These are phyloP conservation scores for Lentinula raphanica DNA, from an alignment of 768 basidiomycete species.

Conservation along the genomic window DNA sequence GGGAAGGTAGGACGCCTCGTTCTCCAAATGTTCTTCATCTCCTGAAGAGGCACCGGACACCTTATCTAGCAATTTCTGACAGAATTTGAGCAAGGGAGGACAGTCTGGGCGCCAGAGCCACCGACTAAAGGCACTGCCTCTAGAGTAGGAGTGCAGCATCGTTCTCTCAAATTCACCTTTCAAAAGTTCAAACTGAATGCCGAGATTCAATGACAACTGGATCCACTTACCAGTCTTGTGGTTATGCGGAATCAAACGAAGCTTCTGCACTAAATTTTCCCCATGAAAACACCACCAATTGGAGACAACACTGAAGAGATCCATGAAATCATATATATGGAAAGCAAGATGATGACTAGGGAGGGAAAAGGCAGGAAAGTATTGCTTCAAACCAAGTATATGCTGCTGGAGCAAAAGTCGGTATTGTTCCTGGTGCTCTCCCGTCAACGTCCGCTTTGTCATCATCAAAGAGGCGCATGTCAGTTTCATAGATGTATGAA, in stretches of 20 bases:
- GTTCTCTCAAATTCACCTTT: conserved; percentile 12
- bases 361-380: conserved; percentile 9
- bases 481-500: background rate
- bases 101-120: conserved; percentile 14
- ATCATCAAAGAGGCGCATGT: background rate
- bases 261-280: conserved; percentile 16
- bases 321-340: conserved; percentile 15
- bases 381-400: background rate
- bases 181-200: background rate
- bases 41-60: background rate
- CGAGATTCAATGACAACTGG: background rate
- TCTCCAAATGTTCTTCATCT: no score
- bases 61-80: background rate
- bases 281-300: conserved; percentile 23
- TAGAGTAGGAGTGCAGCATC: conserved; percentile 11
- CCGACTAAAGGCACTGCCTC: conserved; percentile 2
- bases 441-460: background rate
- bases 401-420: conserved; percentile 2
- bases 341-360: conserved; percentile 6
- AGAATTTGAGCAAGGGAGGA: background rate
- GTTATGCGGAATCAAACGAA: conserved; percentile 19
- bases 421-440: background rate
- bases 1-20: no score
- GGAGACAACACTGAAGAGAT: conserved; percentile 6
- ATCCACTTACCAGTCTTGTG: conserved; percentile 17